Percentiles rank a stretch among this genome's conserved stretches.
Conservation (phyloP, 176 grass and related monocot species). For the Musa itinerans region DNA sequence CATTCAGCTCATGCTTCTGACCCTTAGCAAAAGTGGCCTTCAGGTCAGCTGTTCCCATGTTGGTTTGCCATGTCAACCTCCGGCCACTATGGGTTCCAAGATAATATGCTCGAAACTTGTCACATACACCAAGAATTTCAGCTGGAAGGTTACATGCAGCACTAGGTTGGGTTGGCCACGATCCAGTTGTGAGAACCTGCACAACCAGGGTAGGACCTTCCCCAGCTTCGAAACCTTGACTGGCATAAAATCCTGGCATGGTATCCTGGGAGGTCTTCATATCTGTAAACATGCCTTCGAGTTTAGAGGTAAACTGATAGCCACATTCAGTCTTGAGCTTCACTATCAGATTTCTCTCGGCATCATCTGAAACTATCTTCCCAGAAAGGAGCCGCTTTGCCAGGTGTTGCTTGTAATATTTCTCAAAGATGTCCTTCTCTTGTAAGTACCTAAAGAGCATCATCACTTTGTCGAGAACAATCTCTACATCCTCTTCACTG, state of each 20-base stretch:
- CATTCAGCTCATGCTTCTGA: conserved; percentile 11
- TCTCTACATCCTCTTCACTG: conserved; percentile 79
- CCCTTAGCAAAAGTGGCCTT: conserved; percentile 81
- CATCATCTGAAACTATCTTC: no score
- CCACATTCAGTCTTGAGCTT: no score
- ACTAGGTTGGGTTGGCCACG: conserved; percentile 70
- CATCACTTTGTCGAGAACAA: conserved; percentile 10
- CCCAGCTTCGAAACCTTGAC: conserved; percentile 49
- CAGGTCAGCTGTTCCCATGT: conserved; percentile 91
- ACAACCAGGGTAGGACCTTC: conserved; percentile 72
- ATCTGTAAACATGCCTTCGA: conserved; percentile 95
- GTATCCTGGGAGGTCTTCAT: conserved; percentile 98
- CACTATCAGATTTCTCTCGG: no score
- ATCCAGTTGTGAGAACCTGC: conserved; percentile 29
- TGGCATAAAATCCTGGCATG: conserved; percentile 78
- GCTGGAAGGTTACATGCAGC: conserved; percentile 63
- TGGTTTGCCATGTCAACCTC: conserved; percentile 93
- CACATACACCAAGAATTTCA: conserved; percentile 72
- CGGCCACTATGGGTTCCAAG: conserved; percentile 83
- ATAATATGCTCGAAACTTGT: conserved; percentile 76
- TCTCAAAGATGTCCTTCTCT: conserved; percentile 96
- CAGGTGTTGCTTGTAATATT: conserved; percentile 4
- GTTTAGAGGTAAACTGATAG: conserved; percentile 81
- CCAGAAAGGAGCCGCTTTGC: no score
- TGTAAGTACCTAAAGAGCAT: conserved; percentile 93